Conservation (phyloP, 2,329 filamentous ascomycete species). For the Stagonosporopsis rhizophila region DNA sequence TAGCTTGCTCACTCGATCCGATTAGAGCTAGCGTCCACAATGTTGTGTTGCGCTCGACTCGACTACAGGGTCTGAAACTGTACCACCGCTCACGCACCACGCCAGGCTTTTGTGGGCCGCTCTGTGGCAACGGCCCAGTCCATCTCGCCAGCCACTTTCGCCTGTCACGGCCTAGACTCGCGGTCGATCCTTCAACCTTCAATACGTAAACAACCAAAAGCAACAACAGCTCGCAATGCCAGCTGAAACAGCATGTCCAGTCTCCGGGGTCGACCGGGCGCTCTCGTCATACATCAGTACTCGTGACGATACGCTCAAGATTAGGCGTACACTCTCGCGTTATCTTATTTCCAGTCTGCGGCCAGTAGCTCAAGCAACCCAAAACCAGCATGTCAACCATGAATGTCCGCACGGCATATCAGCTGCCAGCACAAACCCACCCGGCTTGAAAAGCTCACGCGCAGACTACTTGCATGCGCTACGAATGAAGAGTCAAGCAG, state of each 20-base stretch:
- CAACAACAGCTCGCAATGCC: constrained; percentile 25
- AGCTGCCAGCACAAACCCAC: constrained; percentile 35
- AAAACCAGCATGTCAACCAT: constrained; percentile 43
- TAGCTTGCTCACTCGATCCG: neutral
- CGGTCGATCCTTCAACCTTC: neutral
- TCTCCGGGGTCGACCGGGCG: constrained; percentile 47
- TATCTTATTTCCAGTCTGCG: constrained; percentile 42
- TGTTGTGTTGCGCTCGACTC: constrained; percentile 1
- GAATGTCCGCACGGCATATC: constrained; percentile 36
- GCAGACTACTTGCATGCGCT: constrained; percentile 56
- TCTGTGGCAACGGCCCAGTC: neutral
- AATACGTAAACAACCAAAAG: neutral
- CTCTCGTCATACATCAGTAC: constrained; percentile 47
- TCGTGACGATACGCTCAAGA: constrained; percentile 47
- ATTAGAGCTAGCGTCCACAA: neutral
- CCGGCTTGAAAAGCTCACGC: constrained; percentile 53
- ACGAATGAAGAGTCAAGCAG: constrained; percentile 51
- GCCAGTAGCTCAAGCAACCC: constrained; percentile 36
- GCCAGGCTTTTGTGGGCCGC: neutral
- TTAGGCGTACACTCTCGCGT: constrained; percentile 43
- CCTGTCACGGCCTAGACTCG: neutral
- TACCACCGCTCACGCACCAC: constrained; percentile 10
- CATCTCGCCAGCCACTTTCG: neutral
- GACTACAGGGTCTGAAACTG: constrained; percentile 1
- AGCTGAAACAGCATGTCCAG: constrained; percentile 41